Base-by-base conservation (phyloP, 192 early-diverging fungal genomes). In the Coemansia sp. region DNA sequence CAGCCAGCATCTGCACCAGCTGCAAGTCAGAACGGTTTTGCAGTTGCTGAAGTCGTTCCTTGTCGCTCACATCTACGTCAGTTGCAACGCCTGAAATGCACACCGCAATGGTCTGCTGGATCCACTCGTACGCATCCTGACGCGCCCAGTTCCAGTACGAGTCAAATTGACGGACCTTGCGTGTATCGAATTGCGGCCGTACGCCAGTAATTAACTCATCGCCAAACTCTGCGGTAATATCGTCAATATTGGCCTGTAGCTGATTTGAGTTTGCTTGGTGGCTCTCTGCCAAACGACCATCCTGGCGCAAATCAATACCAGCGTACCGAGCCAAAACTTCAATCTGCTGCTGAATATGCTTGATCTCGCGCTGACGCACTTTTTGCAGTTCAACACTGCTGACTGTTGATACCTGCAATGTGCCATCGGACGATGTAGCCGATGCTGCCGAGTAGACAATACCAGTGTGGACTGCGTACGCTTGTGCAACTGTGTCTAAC, bases 311-410 rank as follows among this genome's bases (percentile, higher is more conserved):
- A 68, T 96, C 91, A 6, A 83, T 59, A 85, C 83, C 89, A 35
- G 94, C 84, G 71, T 93, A 93, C 51, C 89, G 89, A 51, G 93
- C 92, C 57, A 90, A 88, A 45, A 89, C 86, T 74, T 92, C 86
- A 38, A 98, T 86, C 68, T 98, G 95, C 75, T 88, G 86, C 45
- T 86, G 85, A 57, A 92, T 84, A 69, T 94, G 77, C 48, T 79
- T 64, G 52, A 89, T 84, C 59, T 90, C 86, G 64, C 86, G 86
- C 61, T 87, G 82, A 77, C 91, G 90, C 67, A 92, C 80, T 14
- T 81, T 85, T 62, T 90, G 85, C 71, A 98, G 89, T 54, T 94
- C 94, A 56, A 92, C 93, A 72, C 87, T 90, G 86, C 94, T 94
- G 66, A 98, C 90, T 21, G 86, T 80, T 22, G 90, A 90, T 88